A percentile compares a stretch with the other conserved stretches of the same genome.
These are phyloP conservation scores for Taiwanofungus camphoratus DNA, from an alignment of 1,284 basidiomycete species.

Conservation along the genomic window DNA sequence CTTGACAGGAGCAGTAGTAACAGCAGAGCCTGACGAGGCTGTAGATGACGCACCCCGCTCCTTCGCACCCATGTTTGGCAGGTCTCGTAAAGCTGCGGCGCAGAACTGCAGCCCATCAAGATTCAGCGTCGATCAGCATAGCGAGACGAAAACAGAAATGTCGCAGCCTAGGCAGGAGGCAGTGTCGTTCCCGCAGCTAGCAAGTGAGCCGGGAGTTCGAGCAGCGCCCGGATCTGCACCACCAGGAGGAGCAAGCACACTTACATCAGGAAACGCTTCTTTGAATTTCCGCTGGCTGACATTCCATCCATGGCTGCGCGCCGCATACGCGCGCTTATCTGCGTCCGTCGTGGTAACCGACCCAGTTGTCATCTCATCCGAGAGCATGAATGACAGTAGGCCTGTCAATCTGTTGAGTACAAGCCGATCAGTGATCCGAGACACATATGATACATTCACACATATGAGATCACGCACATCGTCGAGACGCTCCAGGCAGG, in stretches of 20 bases:
- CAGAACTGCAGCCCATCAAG: slow-evolving; percentile 49
- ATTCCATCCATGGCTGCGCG: slow-evolving; percentile 84
- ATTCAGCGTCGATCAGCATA: no score
- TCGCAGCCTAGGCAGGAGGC: no score
- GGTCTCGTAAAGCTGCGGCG: slow-evolving; percentile 54
- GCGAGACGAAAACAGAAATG: no score
- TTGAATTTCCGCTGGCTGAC: slow-evolving; percentile 73
- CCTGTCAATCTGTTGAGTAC: slow-evolving; percentile 74
- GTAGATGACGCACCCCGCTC: slow-evolving; percentile 44
- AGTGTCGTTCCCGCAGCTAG: no score
- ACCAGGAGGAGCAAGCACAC: slow-evolving; percentile 27
- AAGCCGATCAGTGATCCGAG: slow-evolving; percentile 6
- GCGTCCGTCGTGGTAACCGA: slow-evolving; percentile 77
- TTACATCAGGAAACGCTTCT: slow-evolving; percentile 81
- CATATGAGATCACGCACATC: slow-evolving; percentile 52
- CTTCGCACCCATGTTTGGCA: slow-evolving; percentile 86
- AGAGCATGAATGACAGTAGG: slow-evolving; percentile 91
- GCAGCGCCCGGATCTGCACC: no score
- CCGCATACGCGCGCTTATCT: slow-evolving; percentile 76
- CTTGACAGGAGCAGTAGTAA: slow-evolving; percentile 3
- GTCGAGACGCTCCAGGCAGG: slow-evolving; percentile 92
- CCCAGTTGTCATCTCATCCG: slow-evolving; percentile 95
- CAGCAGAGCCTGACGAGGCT: slow-evolving; percentile 10
- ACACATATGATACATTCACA: not conserved
- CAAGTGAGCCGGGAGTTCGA: no score